These are phyloP conservation scores for Thalassiosira delicatula DNA, from an alignment of 352 stramenopile species.

Conservation along the genomic window DNA sequence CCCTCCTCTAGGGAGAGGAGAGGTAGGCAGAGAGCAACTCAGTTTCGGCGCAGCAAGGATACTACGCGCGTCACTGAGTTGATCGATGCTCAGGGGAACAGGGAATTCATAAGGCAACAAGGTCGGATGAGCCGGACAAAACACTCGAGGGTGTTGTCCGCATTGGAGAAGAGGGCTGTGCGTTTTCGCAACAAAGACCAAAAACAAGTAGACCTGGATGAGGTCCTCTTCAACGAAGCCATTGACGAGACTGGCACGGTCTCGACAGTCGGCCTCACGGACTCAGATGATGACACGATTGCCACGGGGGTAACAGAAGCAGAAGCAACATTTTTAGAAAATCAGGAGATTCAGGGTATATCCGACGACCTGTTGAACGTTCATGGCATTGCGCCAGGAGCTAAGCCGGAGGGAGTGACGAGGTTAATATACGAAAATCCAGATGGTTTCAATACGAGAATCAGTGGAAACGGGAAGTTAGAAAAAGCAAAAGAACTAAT, in stretches of 20 bases:
- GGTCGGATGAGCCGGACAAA: constrained; percentile 26
- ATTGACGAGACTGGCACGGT: constrained; percentile 36
- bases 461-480: constrained; percentile 35
- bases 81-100: constrained; percentile 33
- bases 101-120: neutral
- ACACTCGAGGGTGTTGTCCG: neutral
- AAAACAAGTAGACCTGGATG: neutral
- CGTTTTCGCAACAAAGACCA: constrained; percentile 4
- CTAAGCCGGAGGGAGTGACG: constrained; percentile 5
- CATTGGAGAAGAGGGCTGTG: constrained; percentile 13
- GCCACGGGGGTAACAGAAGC: neutral
- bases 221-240: neutral
- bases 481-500: constrained; percentile 36
- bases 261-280: neutral
- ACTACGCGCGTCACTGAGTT: constrained; percentile 23
- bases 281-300: constrained; percentile 8
- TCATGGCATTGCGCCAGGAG: constrained; percentile 10
- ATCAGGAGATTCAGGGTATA: neutral
- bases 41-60: constrained; percentile 5
- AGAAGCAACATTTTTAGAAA: neutral
- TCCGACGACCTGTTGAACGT: constrained; percentile 18
- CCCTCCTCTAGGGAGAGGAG: neutral
- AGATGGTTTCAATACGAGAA: constrained; percentile 23
- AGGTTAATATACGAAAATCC: constrained; percentile 35
- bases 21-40: neutral